Conservation (phyloP, 805 yeast genomes). For the Kazachstania psychrophila region DNA sequence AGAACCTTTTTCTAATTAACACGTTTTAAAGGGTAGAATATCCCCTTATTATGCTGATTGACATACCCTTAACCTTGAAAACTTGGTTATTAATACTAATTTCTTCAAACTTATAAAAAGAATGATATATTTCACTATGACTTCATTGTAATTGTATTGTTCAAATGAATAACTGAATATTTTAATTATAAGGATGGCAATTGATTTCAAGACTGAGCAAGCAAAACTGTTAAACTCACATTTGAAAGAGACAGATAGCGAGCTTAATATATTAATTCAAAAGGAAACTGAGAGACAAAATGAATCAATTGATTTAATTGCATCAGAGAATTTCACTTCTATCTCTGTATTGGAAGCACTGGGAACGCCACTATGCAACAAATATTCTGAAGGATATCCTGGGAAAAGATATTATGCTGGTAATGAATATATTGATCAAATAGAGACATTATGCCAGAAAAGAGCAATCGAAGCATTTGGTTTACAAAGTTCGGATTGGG, state of each 20-base stretch:
- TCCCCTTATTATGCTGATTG: too few relatives aligned
- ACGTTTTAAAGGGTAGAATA: too few relatives aligned
- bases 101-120: too few relatives aligned
- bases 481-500: conserved; percentile 78
- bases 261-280: conserved; percentile 58
- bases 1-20: too few relatives aligned
- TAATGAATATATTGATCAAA: conserved; percentile 90
- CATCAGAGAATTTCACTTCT: conserved; percentile 94
- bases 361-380: conserved; percentile 96
- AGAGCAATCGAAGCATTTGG: conserved; percentile 88
- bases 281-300: conserved; percentile 86
- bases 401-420: conserved; percentile 99
- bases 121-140: too few relatives aligned
- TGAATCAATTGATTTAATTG: conserved; percentile 86
- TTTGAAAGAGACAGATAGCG: conserved; percentile 59
- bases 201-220: too few relatives aligned
- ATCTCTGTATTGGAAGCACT: conserved; percentile 90
- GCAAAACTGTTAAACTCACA: conserved; percentile 54
- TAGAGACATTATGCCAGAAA: conserved; percentile 83
- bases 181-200: background rate
- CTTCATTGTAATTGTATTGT: too few relatives aligned
- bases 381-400: conserved; percentile 97
- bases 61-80: too few relatives aligned
- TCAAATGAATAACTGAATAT: background rate
- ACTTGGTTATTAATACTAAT: too few relatives aligned